These are phyloP conservation scores for Boletus speciosus DNA, from an alignment of 768 basidiomycete genomes.

Conservation along the genomic window DNA sequence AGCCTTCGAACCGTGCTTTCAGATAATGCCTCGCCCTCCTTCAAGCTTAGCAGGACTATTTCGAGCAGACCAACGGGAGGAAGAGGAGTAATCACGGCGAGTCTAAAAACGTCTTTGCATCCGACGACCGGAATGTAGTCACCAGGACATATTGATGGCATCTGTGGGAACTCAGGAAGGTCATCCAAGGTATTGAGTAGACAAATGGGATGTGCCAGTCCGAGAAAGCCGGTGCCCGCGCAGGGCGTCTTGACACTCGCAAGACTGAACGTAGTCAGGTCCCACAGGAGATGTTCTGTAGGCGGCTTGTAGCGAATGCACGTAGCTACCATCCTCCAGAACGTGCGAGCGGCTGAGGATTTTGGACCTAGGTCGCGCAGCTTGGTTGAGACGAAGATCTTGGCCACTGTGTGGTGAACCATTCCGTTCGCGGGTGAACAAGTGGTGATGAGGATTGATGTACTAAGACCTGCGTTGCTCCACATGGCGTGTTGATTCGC, in stretches of 20 bases:
- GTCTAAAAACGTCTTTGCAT: conserved; percentile 7
- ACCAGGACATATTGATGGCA: conserved; percentile 16
- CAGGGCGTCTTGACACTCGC: conserved; percentile 20
- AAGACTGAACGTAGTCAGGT: conserved; percentile 23
- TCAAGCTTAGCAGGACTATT: conserved; percentile 18
- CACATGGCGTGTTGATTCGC: conserved; percentile 15
- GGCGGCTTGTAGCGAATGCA: conserved; percentile 26
- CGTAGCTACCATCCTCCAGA: conserved; percentile 25
- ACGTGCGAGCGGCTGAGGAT: conserved; percentile 18
- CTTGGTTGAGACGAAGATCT: conserved; percentile 24
- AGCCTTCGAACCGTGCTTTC: conserved; percentile 26
- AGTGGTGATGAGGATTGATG: conserved; percentile 23
- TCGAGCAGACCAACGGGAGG: conserved; percentile 21
- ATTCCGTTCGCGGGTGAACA: conserved; percentile 27
- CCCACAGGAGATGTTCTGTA: conserved; percentile 17
- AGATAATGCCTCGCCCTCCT: conserved; percentile 22
- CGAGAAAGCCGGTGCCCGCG: conserved; percentile 24
- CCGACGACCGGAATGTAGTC: not conserved
- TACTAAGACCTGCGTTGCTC: conserved; percentile 28
- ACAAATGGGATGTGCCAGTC: conserved; percentile 10
- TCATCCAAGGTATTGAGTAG: conserved; percentile 11
- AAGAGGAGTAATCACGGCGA: conserved; percentile 20
- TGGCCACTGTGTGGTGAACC: conserved; percentile 27
- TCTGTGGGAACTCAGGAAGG: conserved; percentile 15
- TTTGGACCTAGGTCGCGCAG: conserved; percentile 26